Percentiles rank a stretch among this genome's conserved stretches.
Conservation (phyloP, 2,329 filamentous ascomycete species). For the Neoascochyta sp. region DNA sequence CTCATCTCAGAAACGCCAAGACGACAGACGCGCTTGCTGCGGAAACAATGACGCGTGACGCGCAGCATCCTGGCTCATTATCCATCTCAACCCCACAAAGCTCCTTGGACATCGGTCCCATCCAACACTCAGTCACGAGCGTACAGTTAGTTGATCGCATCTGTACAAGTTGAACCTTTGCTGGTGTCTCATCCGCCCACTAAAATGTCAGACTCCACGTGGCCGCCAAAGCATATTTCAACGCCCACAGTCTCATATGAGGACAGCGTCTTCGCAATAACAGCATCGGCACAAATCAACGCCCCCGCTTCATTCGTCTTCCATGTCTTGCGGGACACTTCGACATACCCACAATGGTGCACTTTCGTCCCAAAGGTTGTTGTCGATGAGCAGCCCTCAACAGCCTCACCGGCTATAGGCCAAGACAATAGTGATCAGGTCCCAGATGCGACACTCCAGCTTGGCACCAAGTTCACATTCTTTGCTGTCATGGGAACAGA, state of each 20-base stretch:
- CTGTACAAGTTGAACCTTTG: no score
- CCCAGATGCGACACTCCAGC: conserved; percentile 4
- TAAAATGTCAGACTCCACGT: conserved; percentile 3
- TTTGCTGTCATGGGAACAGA: conserved; percentile 16
- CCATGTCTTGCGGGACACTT: conserved; percentile 11
- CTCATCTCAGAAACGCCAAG: no score
- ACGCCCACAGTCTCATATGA: conserved; percentile 5
- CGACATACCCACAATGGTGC: conserved; percentile 17
- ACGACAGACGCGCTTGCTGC: no score
- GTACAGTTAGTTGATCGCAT: no score
- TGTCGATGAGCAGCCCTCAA: conserved; percentile 9
- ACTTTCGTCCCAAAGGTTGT: conserved; percentile 15
- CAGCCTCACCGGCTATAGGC: background rate
- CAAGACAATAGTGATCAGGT: background rate
- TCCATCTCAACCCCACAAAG: no score
- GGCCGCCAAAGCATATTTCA: conserved; percentile 6
- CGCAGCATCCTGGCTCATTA: no score
- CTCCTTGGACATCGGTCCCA: no score
- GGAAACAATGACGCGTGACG: no score
- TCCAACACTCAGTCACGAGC: no score
- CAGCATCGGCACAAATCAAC: conserved; percentile 3
- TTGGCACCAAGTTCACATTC: conserved; percentile 17
- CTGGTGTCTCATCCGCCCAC: no score
- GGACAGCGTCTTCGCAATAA: conserved; percentile 3
- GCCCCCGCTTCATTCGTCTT: conserved; percentile 20